Conservation (phyloP, 495 filamentous ascomycete genomes). For the Lasiosphaeria miniovina region DNA sequence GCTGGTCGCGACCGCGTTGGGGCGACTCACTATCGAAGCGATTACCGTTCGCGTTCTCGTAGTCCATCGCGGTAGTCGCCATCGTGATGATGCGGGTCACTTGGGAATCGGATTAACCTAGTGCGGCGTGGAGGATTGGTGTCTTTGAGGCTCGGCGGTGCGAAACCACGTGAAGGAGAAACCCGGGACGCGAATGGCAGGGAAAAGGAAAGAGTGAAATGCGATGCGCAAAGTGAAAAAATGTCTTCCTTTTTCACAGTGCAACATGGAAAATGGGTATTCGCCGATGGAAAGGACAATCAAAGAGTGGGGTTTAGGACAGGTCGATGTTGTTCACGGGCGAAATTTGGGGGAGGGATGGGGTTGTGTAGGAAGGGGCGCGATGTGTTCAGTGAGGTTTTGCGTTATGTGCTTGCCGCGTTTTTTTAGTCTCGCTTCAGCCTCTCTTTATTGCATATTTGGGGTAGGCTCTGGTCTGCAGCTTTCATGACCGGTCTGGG, state of each 20-base stretch:
- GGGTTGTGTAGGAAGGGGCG: slow-evolving; percentile 2
- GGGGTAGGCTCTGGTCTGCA: neutral
- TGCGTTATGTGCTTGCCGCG: slow-evolving; percentile 6
- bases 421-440: slow-evolving; percentile 5
- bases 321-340: neutral
- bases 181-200: neutral
- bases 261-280: slow-evolving; percentile 11
- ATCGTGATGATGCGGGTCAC: slow-evolving; percentile 31
- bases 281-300: slow-evolving; percentile 12
- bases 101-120: neutral
- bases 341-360: slow-evolving; percentile 11
- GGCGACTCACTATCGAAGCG: slow-evolving; percentile 74
- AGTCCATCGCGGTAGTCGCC: slow-evolving; percentile 68
- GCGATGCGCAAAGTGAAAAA: neutral
- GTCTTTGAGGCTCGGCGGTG: neutral
- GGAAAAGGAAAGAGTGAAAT: slow-evolving; percentile 1
- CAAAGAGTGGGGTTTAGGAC: slow-evolving; percentile 6
- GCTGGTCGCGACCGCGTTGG: neutral
- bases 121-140: neutral
- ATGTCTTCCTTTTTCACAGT: slow-evolving; percentile 5
- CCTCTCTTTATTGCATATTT: slow-evolving; percentile 1
- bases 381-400: slow-evolving; percentile 10
- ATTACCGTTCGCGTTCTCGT: slow-evolving; percentile 76
- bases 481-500: no score
- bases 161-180: slow-evolving; percentile 1